Conservation (phyloP, 1,284 basidiomycete species). For the Microbotryum saponariae region DNA sequence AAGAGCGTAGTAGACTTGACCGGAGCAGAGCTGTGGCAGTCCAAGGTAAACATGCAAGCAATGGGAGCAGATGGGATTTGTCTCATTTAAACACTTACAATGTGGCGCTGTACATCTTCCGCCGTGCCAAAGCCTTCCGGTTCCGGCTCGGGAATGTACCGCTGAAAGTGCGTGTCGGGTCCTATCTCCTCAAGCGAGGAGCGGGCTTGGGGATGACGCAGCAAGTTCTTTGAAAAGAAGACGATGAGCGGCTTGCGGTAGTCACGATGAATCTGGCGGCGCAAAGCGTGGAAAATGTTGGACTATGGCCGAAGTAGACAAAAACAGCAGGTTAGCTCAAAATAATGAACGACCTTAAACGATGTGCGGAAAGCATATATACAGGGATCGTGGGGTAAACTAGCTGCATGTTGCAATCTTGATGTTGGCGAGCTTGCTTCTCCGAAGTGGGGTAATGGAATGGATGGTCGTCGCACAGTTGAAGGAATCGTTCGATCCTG, state of each 20-base stretch:
- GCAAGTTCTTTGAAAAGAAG: constrained; percentile 93
- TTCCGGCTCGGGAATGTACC: constrained; percentile 81
- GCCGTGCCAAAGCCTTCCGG: constrained; percentile 63
- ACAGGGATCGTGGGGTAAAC: constrained; percentile 69
- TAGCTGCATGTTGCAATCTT: constrained; percentile 99
- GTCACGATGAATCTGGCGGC: constrained; percentile 89
- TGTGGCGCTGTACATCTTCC: constrained; percentile 82
- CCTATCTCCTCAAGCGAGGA: constrained; percentile 81
- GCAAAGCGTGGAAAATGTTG: constrained; percentile 65
- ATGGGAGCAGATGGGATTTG: no score
- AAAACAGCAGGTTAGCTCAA: constrained; percentile 39
- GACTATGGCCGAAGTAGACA: constrained; percentile 38
- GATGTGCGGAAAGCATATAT: constrained; percentile 3
- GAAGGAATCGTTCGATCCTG: constrained; percentile 91
- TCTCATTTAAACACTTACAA: constrained; percentile 47
- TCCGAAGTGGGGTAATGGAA: constrained; percentile 78
- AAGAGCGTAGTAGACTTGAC: constrained; percentile 89
- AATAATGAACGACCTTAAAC: constrained; percentile 2
- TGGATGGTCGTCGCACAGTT: constrained; percentile 96
- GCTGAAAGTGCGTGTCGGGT: constrained; percentile 81
- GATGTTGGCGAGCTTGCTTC: constrained; percentile 90
- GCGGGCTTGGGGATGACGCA: constrained; percentile 86
- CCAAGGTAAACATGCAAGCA: constrained; percentile 28
- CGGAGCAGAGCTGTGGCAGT: constrained; percentile 41
- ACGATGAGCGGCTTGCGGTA: constrained; percentile 92